These are phyloP conservation scores for Drechslera avenae DNA, from an alignment of 2,329 filamentous ascomycete species.

Conservation along the genomic window DNA sequence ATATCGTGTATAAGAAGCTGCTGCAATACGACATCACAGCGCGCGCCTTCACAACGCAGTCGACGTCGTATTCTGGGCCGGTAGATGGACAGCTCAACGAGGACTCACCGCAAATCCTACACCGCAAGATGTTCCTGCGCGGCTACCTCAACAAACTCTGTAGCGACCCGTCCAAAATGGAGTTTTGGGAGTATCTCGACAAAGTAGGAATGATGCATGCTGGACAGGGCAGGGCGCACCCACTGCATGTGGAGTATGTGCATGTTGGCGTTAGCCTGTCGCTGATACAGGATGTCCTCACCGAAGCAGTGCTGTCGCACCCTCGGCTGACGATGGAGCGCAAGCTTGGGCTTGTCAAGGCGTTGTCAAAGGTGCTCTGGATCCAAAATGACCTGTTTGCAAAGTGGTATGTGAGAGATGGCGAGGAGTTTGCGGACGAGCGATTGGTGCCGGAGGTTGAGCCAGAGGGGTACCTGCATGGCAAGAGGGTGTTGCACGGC, in stretches of 20 bases:
- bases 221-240: slow-evolving; percentile 72
- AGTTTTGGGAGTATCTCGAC: slow-evolving; percentile 83
- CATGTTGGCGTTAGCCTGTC: slow-evolving; percentile 75
- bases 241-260: slow-evolving; percentile 79
- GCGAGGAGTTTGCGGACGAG: slow-evolving; percentile 62
- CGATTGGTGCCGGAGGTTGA: slow-evolving; percentile 48
- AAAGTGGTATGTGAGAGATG: slow-evolving; percentile 77
- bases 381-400: slow-evolving; percentile 87
- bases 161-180: slow-evolving; percentile 73
- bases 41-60: slow-evolving; percentile 69
- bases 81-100: slow-evolving; percentile 68
- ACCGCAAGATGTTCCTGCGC: slow-evolving; percentile 77
- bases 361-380: slow-evolving; percentile 81
- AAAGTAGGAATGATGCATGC: slow-evolving; percentile 87
- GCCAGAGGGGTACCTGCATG: slow-evolving; percentile 45
- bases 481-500: slow-evolving; percentile 40
- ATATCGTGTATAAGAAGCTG: slow-evolving; percentile 83
- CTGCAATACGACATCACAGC: slow-evolving; percentile 82
- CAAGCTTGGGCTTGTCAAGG: slow-evolving; percentile 76
- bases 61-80: slow-evolving; percentile 68
- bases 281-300: slow-evolving; percentile 78
- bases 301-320: slow-evolving; percentile 74
- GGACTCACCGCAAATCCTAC: slow-evolving; percentile 73
- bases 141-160: slow-evolving; percentile 77
- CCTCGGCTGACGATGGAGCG: slow-evolving; percentile 68